Base-by-base conservation (phyloP, 305 asterid genomes). In the Withania somnifera region DNA sequence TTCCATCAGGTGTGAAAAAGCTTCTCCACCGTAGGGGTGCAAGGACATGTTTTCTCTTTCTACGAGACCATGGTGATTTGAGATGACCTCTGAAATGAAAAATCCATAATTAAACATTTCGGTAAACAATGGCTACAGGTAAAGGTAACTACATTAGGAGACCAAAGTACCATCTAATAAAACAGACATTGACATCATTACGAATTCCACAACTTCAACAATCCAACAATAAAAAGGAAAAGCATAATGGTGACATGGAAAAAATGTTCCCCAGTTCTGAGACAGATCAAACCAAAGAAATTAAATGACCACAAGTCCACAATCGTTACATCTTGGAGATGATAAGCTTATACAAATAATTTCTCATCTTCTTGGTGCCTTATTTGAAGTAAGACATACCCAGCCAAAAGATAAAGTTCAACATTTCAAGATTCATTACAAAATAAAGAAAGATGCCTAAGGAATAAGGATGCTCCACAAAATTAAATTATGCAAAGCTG, bases 1-100 rank as follows among this genome's bases (percentile, higher is more conserved):
- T 92, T 77, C 98, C 99, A 79, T 92, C 94, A 0, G 77, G 83
- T 60, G 91, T 95, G 84, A 95, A 94, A 77, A 84, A 88, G 79
- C 88, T 84, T 89, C 87, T 91, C 99, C 99, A 95, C 78, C 91
- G 92, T 82, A 89, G 91, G 67, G 92, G 96, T 61, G 87, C 84
- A 80, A 95, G 93, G 66, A 91, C 93, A 85, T 90, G 90, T 85
- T 94, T 95, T 81, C 99, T 91, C 88, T 93, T 93, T 88, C 97
- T 92, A 84, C 89, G 88, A 75, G 99, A 92, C 99, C 99, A 94
- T 36, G 99, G 97, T 84, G 98, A 94, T 87, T 91, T 93, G 87
- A 90, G 94, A 89, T 88, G 89, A 78, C 93, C 97, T 88, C 97
- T 89, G 94, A 73, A 73, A 45, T 73, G 42, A 26, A 26, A 24